Conservation (phyloP, 257 asterid species). For the Gardenia jasminoides region DNA sequence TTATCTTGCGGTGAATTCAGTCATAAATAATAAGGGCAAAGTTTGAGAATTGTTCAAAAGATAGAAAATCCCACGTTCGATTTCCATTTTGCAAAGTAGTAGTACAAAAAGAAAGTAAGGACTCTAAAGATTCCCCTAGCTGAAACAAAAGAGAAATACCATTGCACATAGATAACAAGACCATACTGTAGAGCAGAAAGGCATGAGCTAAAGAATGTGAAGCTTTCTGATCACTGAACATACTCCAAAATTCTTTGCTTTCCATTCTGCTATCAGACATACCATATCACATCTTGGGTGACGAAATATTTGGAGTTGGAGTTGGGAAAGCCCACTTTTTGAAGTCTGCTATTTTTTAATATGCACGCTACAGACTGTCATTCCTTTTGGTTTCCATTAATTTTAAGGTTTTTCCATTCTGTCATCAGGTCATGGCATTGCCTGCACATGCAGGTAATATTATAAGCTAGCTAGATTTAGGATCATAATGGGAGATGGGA, state of each 20-base stretch:
- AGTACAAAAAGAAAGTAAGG: neutral
- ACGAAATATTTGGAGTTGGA: constrained; percentile 7
- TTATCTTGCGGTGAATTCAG: neutral
- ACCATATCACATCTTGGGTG: neutral
- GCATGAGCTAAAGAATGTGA: neutral
- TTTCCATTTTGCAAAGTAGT: neutral
- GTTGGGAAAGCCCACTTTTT: neutral
- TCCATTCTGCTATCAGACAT: neutral
- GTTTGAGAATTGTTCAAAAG: neutral
- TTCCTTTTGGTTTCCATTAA: constrained; percentile 13
- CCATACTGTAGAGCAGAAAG: neutral
- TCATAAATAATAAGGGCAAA: no score
- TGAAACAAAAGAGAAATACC: neutral
- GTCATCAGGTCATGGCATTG: neutral
- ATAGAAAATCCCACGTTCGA: neutral
- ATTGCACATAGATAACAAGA: no score
- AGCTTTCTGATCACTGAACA: neutral
- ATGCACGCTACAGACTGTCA: neutral
- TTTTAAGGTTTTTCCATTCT: no score
- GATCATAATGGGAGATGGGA: neutral
- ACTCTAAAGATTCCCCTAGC: neutral
- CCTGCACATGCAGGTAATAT: constrained; percentile 14
- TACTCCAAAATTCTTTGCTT: neutral
- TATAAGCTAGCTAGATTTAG: neutral
- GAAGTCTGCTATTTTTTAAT: neutral